A percentile compares a stretch with the other conserved stretches of the same genome.
These are phyloP conservation scores for Canariomyces notabilis DNA, from an alignment of 2,329 filamentous ascomycete genomes.

Conservation along the genomic window DNA sequence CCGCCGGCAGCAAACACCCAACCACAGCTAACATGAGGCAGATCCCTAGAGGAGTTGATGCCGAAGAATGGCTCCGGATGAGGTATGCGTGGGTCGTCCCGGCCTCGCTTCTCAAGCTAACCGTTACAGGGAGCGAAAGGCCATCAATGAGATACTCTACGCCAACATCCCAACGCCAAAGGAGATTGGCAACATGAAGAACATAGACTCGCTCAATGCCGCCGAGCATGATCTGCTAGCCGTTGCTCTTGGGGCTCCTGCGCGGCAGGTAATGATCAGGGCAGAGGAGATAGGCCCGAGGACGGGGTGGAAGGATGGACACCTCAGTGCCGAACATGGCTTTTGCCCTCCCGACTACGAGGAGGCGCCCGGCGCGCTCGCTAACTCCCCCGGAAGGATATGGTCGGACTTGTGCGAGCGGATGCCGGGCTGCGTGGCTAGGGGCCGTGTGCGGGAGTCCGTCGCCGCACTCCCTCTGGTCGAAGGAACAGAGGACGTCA, in stretches of 20 bases:
- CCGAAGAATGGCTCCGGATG: slow-evolving; percentile 42
- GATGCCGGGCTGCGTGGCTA: slow-evolving; percentile 47
- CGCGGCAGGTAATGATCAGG: slow-evolving; percentile 48
- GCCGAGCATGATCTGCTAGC: slow-evolving; percentile 46
- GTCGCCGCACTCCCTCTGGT: slow-evolving; percentile 45
- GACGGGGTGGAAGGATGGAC: slow-evolving; percentile 51
- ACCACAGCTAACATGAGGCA: slow-evolving; percentile 22
- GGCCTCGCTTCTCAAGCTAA: not conserved
- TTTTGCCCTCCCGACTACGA: slow-evolving; percentile 49
- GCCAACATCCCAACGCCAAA: slow-evolving; percentile 38
- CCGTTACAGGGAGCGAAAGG: slow-evolving; percentile 37
- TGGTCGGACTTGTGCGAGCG: slow-evolving; percentile 51
- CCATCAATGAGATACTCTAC: slow-evolving; percentile 46
- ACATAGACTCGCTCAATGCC: slow-evolving; percentile 44
- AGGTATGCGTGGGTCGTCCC: slow-evolving; percentile 27
- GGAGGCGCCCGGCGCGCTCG: slow-evolving; percentile 42
- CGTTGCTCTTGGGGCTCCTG: slow-evolving; percentile 48
- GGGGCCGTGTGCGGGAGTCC: slow-evolving; percentile 47
- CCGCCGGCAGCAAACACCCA: not conserved
- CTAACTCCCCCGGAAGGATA: slow-evolving; percentile 45
- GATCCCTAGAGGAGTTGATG: slow-evolving; percentile 43
- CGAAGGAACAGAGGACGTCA: slow-evolving; percentile 43
- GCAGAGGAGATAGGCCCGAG: slow-evolving; percentile 47
- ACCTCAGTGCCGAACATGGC: slow-evolving; percentile 46
- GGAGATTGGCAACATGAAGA: slow-evolving; percentile 37